These are phyloP conservation scores for Globisporangium camurandrum DNA, from an alignment of 352 stramenopile species.

Conservation along the genomic window DNA sequence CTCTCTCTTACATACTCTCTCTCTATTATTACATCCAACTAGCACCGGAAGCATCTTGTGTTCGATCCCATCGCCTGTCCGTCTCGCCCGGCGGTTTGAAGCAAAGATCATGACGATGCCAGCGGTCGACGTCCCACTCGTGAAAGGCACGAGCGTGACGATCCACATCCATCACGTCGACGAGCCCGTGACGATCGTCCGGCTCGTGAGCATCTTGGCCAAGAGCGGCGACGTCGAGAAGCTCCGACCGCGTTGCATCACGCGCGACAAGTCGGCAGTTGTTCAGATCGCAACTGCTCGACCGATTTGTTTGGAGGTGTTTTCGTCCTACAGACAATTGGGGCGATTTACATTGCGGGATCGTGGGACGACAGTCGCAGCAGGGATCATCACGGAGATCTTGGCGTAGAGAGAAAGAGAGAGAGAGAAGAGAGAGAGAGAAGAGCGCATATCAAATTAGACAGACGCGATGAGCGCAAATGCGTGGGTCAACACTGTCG, in stretches of 20 bases:
- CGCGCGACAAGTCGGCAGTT: constrained; percentile 73
- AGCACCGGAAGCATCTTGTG: constrained; percentile 80
- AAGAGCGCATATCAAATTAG: no score
- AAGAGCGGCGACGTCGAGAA: constrained; percentile 74
- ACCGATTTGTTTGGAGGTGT: constrained; percentile 76
- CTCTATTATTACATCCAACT: no score
- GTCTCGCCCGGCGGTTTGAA: constrained; percentile 67
- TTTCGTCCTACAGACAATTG: constrained; percentile 70
- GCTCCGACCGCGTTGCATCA: constrained; percentile 80
- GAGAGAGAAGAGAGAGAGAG: no score
- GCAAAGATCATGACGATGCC: constrained; percentile 90
- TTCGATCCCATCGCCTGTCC: constrained; percentile 70
- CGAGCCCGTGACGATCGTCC: constrained; percentile 75
- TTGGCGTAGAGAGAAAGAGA: constrained; percentile 40
- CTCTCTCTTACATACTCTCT: background rate
- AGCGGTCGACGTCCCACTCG: constrained; percentile 71
- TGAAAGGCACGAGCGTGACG: constrained; percentile 78
- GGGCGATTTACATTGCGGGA: constrained; percentile 80
- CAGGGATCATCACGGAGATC: constrained; percentile 83
- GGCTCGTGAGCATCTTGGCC: constrained; percentile 66
- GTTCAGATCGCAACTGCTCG: constrained; percentile 77
- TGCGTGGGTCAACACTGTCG: no score
- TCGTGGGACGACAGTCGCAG: constrained; percentile 70
- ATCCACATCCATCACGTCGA: constrained; percentile 86
- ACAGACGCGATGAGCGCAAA: no score